phyloP scores from a whole-genome alignment of 257 asterid genomes.

The Scutellaria barbata region DNA sequence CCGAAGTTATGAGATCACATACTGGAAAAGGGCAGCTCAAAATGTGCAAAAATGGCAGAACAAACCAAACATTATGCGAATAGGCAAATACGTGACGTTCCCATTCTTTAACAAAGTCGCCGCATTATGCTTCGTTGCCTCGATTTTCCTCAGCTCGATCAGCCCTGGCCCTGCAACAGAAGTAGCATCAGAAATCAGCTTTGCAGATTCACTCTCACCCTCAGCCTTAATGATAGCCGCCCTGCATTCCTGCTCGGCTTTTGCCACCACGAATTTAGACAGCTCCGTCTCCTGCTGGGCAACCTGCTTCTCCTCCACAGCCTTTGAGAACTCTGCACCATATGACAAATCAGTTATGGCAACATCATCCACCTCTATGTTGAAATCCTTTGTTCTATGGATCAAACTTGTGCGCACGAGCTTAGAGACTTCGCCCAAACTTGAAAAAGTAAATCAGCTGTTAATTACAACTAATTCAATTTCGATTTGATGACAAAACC shows the following conservation, averaged over 20 bases:
- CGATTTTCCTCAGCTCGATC: constrained; percentile 78
- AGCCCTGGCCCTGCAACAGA: constrained; percentile 68
- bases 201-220: constrained; percentile 77
- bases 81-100: constrained; percentile 59
- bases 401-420: constrained; percentile 82
- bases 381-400: constrained; percentile 86
- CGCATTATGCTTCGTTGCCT: constrained; percentile 70
- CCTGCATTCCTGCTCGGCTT: constrained; percentile 84
- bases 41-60: no score
- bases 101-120: constrained; percentile 52
- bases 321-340: constrained; percentile 88
- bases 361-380: constrained; percentile 85
- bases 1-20: no score
- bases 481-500: no score
- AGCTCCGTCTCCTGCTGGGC: constrained; percentile 99
- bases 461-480: no score
- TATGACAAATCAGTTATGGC: constrained; percentile 92
- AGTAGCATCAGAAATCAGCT: constrained; percentile 78
- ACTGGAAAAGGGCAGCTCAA: no score
- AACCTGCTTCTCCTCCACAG: constrained; percentile 99
- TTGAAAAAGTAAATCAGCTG: no score
- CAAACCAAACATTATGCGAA: constrained; percentile 52
- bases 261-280: constrained; percentile 85
- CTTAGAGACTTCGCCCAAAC: constrained; percentile 77
- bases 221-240: constrained; percentile 75